Percentiles rank a stretch among this genome's conserved stretches.
These are phyloP conservation scores for Ephemerocybe angulata DNA, from an alignment of 768 basidiomycete species.

Conservation along the genomic window DNA sequence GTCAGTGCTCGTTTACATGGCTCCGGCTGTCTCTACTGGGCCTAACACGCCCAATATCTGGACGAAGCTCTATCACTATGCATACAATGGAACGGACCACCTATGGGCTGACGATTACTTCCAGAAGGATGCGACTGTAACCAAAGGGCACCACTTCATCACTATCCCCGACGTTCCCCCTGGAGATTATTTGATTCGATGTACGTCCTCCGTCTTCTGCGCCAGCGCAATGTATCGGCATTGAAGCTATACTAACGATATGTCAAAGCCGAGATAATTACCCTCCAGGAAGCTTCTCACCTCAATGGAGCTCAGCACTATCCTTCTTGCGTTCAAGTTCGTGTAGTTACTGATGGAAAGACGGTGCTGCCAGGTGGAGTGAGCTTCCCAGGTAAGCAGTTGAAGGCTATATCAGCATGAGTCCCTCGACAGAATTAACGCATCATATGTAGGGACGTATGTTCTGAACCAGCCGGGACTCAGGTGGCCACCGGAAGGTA, in stretches of 20 bases:
- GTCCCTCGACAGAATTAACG: too few species aligned
- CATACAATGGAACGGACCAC: background rate
- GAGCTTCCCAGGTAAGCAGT: slow-evolving; percentile 14
- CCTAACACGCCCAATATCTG: slow-evolving; percentile 1
- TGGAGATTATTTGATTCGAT: slow-evolving; percentile 7
- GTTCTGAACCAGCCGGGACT: slow-evolving; percentile 14
- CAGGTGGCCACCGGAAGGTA: slow-evolving; percentile 10
- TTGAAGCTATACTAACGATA: slow-evolving; percentile 34
- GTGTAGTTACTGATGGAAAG: slow-evolving; percentile 22
- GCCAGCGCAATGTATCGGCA: too few species aligned
- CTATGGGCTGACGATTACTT: slow-evolving; percentile 6
- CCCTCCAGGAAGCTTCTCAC: slow-evolving; percentile 15
- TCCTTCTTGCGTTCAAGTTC: slow-evolving; percentile 41
- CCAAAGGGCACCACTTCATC: slow-evolving; percentile 8
- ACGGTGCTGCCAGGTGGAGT: slow-evolving; percentile 12
- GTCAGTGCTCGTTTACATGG: slow-evolving; percentile 8
- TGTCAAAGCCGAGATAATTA: slow-evolving; percentile 18
- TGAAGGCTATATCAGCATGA: too few species aligned
- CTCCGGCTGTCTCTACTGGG: slow-evolving; percentile 4
- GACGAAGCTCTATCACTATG: slow-evolving; percentile 9
- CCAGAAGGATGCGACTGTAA: background rate
- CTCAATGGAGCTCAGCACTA: slow-evolving; percentile 40
- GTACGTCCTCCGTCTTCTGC: background rate
- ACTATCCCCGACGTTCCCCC: slow-evolving; percentile 6
- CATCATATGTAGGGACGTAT: slow-evolving; percentile 15